Base-by-base conservation (phyloP, 169 alveolate species). In the Eimeria acervulina region DNA sequence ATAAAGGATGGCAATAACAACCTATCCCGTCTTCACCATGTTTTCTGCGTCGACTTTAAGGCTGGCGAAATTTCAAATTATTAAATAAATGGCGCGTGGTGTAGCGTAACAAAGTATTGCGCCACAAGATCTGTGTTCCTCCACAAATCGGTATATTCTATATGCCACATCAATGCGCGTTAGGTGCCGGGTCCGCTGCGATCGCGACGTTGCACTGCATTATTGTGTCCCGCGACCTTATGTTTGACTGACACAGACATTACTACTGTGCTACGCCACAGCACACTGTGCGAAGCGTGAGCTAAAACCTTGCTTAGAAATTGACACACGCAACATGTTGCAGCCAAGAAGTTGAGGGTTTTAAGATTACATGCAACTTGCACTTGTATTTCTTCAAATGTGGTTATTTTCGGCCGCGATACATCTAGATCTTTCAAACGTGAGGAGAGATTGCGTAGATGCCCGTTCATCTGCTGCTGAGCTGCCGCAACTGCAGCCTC, bases 401-500 rank as follows among this genome's bases (percentile, higher is more conserved):
- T 23, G n/a, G 33, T 70, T 40, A 85, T 26, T 36, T 85, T 66
- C 8, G 93, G 93, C 36, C 93, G 26, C 12, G 81, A 8, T 12
- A 85, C 38, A 19, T 85, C 51, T 31, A 85, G 21, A 2, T 59
- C 93, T 33, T 85, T 85, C 21, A 85, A 51, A 21, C 47, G 40
- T 36, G 38, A 5, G 3, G 55, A 40, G 33, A 85, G 78, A 28
- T 85, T 66, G 42, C n/a, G 59, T 15, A 85, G 80, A 19, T 33
- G 93, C 2, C n/a, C n/a, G 33, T 85, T 26, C 93, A 85, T 85
- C 47, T 85, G 93, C 93, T 85, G 81, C 80, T 59, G 38, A 8
- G 93, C 93, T 55, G 93, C 93, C n/a, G 55, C 93, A 21, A 68
- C 93, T 59, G 74, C 93, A 13, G 74, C 80, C 47, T 10, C 87